A percentile compares a stretch with the other conserved stretches of the same genome.
Conservation (phyloP, 192 early-diverging fungal species). For the Coemansia sp. region DNA sequence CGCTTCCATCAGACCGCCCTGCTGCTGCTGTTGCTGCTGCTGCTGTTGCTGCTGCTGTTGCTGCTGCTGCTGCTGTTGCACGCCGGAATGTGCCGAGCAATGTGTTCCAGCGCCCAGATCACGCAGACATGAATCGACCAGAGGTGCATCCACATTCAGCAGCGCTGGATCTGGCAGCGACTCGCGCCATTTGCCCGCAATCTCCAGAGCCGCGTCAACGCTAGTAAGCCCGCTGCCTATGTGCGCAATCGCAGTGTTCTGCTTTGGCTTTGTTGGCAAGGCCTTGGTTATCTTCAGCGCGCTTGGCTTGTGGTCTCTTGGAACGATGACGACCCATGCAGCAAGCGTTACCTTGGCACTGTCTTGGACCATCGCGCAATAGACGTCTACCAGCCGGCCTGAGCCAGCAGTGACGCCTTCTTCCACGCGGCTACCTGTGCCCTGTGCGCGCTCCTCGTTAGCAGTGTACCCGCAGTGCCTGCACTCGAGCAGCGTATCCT, state of each 20-base stretch:
- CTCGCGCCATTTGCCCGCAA: neutral
- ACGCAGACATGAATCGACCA: slow-evolving; percentile 8
- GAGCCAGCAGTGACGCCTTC: neutral
- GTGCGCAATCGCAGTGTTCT: slow-evolving; percentile 7
- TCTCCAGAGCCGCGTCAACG: neutral
- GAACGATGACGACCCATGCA: slow-evolving; percentile 15
- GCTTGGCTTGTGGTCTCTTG: slow-evolving; percentile 25
- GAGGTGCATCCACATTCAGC: neutral
- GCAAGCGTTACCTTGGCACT: neutral
- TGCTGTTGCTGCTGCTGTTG: neutral
- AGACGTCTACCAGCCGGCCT: neutral
- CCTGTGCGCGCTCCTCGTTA: slow-evolving; percentile 78
- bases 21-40: no score
- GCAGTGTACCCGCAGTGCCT: slow-evolving; percentile 76
- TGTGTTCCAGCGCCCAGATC: neutral
- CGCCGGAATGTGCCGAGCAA: neutral
- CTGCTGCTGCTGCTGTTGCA: neutral
- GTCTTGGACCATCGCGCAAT: slow-evolving; percentile 4
- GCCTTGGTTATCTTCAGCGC: slow-evolving; percentile 35
- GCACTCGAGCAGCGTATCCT: slow-evolving; percentile 80
- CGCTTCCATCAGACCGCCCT: neutral
- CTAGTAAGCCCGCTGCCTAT: neutral
- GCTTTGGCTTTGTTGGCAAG: slow-evolving; percentile 15
- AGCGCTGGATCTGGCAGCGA: neutral
- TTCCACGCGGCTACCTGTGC: slow-evolving; percentile 1